Conservation (phyloP, 2,329 filamentous ascomycete genomes). For the Talaromyces rugulosus region DNA sequence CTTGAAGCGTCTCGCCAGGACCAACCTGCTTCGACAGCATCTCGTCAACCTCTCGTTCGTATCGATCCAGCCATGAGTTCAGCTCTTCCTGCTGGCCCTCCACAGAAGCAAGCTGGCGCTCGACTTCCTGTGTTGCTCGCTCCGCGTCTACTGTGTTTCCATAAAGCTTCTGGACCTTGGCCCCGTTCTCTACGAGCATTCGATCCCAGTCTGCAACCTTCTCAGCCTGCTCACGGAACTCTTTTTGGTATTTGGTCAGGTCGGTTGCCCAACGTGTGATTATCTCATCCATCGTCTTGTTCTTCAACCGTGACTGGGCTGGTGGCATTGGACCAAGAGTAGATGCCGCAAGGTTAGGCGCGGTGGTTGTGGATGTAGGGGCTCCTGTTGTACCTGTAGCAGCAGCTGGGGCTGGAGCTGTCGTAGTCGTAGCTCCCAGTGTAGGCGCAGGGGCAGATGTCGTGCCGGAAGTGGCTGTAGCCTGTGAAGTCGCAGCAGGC, state of each 20-base stretch:
- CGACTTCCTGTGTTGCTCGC: conserved; percentile 86
- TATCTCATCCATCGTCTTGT: conserved; percentile 99
- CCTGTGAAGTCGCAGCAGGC: conserved; percentile 25
- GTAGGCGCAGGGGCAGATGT: conserved; percentile 26
- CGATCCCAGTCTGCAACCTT: conserved; percentile 90
- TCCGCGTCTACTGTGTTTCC: conserved; percentile 90
- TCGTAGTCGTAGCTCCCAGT: conserved; percentile 24
- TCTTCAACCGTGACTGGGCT: conserved; percentile 80
- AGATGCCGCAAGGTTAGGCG: conserved; percentile 59
- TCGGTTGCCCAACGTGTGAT: conserved; percentile 96
- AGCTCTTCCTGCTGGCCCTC: conserved; percentile 93
- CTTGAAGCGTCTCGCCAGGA: conserved; percentile 70
- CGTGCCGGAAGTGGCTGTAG: conserved; percentile 20
- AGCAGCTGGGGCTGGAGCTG: conserved; percentile 25
- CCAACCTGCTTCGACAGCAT: conserved; percentile 77
- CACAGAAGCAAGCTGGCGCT: conserved; percentile 82
- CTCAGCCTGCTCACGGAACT: conserved; percentile 85
- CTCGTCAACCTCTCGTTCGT: conserved; percentile 86
- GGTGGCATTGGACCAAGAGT: conserved; percentile 78
- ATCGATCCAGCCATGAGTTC: conserved; percentile 80
- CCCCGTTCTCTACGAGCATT: conserved; percentile 85
- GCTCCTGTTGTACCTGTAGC: conserved; percentile 27
- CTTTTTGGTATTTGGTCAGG: conserved; percentile 91
- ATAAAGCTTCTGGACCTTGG: conserved; percentile 92
- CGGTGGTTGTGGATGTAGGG: conserved; percentile 24